Percentiles rank a stretch among this genome's conserved stretches.
phyloP scores from a whole-genome alignment of 2,329 filamentous ascomycete genomes.

The Microsporum audouinii region DNA sequence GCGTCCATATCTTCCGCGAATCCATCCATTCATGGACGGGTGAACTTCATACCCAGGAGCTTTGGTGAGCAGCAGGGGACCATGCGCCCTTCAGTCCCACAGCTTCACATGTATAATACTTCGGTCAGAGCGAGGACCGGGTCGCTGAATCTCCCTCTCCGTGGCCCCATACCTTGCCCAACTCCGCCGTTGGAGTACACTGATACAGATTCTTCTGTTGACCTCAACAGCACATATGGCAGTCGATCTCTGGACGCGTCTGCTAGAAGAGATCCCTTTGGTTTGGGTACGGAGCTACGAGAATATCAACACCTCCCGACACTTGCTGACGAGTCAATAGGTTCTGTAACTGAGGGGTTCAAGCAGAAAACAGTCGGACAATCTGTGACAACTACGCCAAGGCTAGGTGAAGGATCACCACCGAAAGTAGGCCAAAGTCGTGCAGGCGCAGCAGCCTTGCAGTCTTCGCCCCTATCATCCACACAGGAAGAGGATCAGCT shows the following conservation, averaged over 20 bases:
- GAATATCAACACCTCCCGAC: background rate
- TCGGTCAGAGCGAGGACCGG: conserved; percentile 7
- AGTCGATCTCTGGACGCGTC: conserved; percentile 2
- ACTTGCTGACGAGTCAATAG: background rate
- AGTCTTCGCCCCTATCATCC: conserved; percentile 19
- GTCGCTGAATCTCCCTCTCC: conserved; percentile 8
- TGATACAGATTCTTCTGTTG: conserved; percentile 5
- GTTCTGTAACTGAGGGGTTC: background rate
- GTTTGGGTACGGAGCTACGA: background rate
- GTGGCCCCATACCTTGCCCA: conserved; percentile 9
- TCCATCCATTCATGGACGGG: conserved; percentile 5
- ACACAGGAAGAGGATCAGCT: conserved; percentile 25
- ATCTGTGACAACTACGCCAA: background rate
- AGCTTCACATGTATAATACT: conserved; percentile 9
- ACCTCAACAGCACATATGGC: conserved; percentile 5
- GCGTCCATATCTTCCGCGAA: conserved; percentile 19
- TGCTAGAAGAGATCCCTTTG: background rate
- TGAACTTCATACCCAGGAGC: conserved; percentile 10
- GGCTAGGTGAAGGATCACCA: background rate
- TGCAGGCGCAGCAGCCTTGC: background rate
- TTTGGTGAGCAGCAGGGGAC: conserved; percentile 10
- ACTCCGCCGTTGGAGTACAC: conserved; percentile 9
- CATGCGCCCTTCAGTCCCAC: conserved; percentile 6
- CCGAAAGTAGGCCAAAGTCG: background rate
- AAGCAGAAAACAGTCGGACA: background rate